Conservation (phyloP, 164 flowering plant species). For the Paratinospora sagittata region DNA sequence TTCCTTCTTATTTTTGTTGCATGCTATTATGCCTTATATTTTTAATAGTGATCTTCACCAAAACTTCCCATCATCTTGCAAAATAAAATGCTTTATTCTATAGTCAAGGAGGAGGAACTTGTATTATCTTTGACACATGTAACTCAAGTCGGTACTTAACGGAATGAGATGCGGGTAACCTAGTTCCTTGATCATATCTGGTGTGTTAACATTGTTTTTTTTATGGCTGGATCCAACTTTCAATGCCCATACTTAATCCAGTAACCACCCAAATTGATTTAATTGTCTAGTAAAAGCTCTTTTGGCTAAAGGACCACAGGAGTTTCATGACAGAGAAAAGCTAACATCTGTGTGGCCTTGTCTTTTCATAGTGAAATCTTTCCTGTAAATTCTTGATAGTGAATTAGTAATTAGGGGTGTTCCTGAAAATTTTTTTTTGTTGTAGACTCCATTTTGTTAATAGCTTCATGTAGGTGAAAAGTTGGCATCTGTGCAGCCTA, state of each 20-base stretch:
- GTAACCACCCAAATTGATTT: not conserved
- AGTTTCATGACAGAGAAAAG: not conserved
- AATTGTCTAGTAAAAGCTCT: not conserved
- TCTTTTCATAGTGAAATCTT: not conserved
- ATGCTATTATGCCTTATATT: too few relatives aligned
- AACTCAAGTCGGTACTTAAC: not conserved
- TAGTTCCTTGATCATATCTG: too few relatives aligned
- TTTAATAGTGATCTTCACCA: too few relatives aligned
- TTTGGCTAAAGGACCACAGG: too few relatives aligned
- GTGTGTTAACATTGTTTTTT: not conserved
- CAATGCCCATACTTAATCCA: not conserved
- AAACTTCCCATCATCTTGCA: not conserved
- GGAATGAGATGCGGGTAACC: not conserved
- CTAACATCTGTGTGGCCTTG: not conserved
- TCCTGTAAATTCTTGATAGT: not conserved
- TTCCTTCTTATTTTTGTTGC: not conserved
- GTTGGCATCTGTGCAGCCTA: not conserved
- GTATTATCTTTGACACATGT: not conserved
- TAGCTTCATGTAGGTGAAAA: not conserved
- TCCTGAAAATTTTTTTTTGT: not conserved
- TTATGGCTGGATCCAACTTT: not conserved
- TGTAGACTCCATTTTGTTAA: not conserved
- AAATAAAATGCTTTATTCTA: not conserved
- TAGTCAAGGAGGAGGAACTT: not conserved
- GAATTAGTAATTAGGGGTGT: too few relatives aligned